phyloP scores from a whole-genome alignment of 805 yeast species.

The Sugiyamaella floridensis region DNA sequence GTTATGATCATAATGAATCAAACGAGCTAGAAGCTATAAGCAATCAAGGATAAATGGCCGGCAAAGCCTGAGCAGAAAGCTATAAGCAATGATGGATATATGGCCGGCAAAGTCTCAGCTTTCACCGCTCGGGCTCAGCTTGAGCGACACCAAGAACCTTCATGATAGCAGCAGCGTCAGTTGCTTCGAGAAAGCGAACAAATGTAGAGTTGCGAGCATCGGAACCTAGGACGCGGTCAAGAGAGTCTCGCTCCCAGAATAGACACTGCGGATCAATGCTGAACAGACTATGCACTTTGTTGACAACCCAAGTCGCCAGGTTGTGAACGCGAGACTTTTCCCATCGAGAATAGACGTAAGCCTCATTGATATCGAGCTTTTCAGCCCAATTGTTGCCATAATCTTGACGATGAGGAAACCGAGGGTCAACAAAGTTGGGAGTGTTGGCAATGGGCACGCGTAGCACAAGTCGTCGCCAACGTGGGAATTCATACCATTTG shows the following conservation, averaged over 20 bases:
- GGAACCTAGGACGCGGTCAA: constrained; percentile 3
- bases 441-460: constrained; percentile 55
- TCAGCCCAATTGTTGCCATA: constrained; percentile 14
- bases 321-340: constrained; percentile 35
- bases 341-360: constrained; percentile 35
- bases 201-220: constrained; percentile 1
- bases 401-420: constrained; percentile 17
- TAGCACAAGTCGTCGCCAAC: constrained; percentile 30
- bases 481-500: constrained; percentile 37
- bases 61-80: not conserved
- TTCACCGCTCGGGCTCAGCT: not conserved
- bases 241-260: constrained; percentile 23
- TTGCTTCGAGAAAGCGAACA: not conserved
- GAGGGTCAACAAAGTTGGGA: constrained; percentile 33
- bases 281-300: constrained; percentile 15
- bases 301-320: constrained; percentile 26
- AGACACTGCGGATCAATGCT: constrained; percentile 7
- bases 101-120: too few species aligned
- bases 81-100: not conserved
- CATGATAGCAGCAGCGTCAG: not conserved
- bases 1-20: not conserved
- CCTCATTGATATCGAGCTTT: constrained; percentile 43
- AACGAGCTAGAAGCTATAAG: not conserved
- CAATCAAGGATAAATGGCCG: not conserved
- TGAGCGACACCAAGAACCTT: not conserved